Evolutionary conservation across 495 filamentous ascomycete genomes (phyloP).

Genomic region (Daldinia concentrica): DNA sequence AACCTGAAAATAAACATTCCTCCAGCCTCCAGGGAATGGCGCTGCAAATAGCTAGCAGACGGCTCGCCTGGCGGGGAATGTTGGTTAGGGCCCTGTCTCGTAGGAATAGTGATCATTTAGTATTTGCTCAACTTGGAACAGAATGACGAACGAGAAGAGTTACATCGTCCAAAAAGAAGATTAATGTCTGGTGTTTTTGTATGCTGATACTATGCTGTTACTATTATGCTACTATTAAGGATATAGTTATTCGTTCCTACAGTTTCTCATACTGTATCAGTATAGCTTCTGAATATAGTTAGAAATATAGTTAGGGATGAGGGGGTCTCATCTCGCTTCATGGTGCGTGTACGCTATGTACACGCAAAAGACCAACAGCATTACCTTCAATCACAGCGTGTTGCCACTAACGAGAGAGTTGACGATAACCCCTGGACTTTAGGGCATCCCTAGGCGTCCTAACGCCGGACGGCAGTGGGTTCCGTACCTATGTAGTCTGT

Average conservation of each 20-base stretch:
- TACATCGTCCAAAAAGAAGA: slow-evolving; percentile 32
- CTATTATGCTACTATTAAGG: slow-evolving; percentile 7
- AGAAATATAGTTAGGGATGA: neutral
- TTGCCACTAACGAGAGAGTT: slow-evolving; percentile 3
- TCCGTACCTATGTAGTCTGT: slow-evolving; percentile 17
- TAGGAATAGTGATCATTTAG: slow-evolving; percentile 35
- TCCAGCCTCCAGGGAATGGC: neutral
- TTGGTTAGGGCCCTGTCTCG: slow-evolving; percentile 22
- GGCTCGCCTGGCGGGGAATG: slow-evolving; percentile 17
- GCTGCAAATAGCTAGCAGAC: neutral
- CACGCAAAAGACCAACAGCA: neutral
- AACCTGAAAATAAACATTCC: slow-evolving; percentile 2
- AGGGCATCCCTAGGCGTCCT: neutral
- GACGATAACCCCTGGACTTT: neutral
- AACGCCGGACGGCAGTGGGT: neutral
- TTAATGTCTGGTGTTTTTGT: slow-evolving; percentile 6
- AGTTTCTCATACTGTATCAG: slow-evolving; percentile 4
- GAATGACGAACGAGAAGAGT: slow-evolving; percentile 17
- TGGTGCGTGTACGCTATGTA: neutral
- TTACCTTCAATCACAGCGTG: neutral
- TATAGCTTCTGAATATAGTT: slow-evolving; percentile 1
- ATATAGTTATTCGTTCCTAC: neutral
- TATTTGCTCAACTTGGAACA: slow-evolving; percentile 25
- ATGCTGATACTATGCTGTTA: slow-evolving; percentile 2
- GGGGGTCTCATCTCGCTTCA: slow-evolving; percentile 10